These are phyloP conservation scores for Hygrocybe punicea DNA, from an alignment of 768 basidiomycete species.

Conservation along the genomic window DNA sequence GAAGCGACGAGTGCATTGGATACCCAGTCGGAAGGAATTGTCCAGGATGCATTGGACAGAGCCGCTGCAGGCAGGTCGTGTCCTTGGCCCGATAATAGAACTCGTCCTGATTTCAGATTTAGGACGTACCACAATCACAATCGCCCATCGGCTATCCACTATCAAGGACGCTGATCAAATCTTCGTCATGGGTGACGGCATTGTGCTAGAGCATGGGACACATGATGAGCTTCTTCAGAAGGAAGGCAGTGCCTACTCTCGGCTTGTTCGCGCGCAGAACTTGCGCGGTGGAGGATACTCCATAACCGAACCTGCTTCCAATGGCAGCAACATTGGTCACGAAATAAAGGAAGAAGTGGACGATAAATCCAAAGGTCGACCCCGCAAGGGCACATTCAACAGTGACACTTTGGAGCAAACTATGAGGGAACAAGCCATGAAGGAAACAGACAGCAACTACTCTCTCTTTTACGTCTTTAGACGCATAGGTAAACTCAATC, in stretches of 20 bases:
- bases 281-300: constrained; percentile 51
- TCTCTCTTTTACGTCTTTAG: constrained; percentile 59
- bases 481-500: constrained; percentile 65
- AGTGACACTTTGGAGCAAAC: constrained; percentile 62
- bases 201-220: constrained; percentile 76
- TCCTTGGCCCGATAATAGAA: constrained; percentile 5
- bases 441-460: constrained; percentile 38
- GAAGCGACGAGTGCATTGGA: constrained; percentile 87
- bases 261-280: constrained; percentile 75
- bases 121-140: constrained; percentile 77
- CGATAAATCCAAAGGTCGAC: constrained; percentile 56
- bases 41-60: constrained; percentile 88
- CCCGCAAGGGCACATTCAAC: constrained; percentile 40
- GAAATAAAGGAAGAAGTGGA: constrained; percentile 65
- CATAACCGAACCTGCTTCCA: constrained; percentile 24
- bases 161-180: constrained; percentile 83
- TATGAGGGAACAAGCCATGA: constrained; percentile 25
- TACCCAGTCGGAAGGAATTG: constrained; percentile 82
- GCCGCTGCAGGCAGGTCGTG: constrained; percentile 57
- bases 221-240: constrained; percentile 63
- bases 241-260: constrained; percentile 66
- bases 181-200: constrained; percentile 87
- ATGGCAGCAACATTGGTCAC: constrained; percentile 36
- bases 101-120: constrained; percentile 48
- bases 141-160: constrained; percentile 77